Evolutionary conservation across 1,139 yeast species (phyloP).

Genomic region (Suhomyces wounanorum): DNA sequence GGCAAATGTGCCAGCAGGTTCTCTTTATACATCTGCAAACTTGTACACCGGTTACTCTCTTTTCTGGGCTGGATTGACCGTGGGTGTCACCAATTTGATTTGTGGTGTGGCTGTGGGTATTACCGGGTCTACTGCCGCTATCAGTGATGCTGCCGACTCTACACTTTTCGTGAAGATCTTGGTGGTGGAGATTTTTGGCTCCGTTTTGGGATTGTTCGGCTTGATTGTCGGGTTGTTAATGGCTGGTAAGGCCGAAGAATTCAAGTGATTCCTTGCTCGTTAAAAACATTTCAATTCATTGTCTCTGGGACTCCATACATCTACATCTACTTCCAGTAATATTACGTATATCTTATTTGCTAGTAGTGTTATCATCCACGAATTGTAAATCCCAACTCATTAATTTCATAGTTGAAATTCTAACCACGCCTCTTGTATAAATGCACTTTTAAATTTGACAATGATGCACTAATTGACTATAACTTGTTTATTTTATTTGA

Average conservation of each 20-base stretch:
- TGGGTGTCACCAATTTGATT: conserved; percentile 87
- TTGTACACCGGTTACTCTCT: conserved; percentile 90
- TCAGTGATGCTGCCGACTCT: conserved; percentile 97
- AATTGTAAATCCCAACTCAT: background rate
- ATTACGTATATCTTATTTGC: background rate
- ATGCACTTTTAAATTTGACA: no score
- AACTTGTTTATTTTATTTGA: background rate
- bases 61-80: conserved; percentile 98
- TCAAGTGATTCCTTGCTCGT: conserved; percentile 30
- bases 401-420: no score
- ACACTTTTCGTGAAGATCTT: conserved; percentile 92
- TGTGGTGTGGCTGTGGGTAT: conserved; percentile 98
- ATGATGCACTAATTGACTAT: background rate
- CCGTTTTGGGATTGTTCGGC: conserved; percentile 91
- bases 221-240: conserved; percentile 93
- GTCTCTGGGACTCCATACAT: background rate
- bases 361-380: background rate
- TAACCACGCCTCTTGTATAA: no score
- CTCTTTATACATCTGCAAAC: conserved; percentile 76
- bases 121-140: conserved; percentile 97
- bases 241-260: conserved; percentile 94
- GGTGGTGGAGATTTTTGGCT: conserved; percentile 96
- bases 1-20: conserved; percentile 64
- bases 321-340: conserved; percentile 2
- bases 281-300: conserved; percentile 1